A percentile compares a stretch with the other conserved stretches of the same genome.
These are phyloP conservation scores for Sporothrix pseudoabietina DNA, from an alignment of 2,329 filamentous ascomycete species.

Conservation along the genomic window DNA sequence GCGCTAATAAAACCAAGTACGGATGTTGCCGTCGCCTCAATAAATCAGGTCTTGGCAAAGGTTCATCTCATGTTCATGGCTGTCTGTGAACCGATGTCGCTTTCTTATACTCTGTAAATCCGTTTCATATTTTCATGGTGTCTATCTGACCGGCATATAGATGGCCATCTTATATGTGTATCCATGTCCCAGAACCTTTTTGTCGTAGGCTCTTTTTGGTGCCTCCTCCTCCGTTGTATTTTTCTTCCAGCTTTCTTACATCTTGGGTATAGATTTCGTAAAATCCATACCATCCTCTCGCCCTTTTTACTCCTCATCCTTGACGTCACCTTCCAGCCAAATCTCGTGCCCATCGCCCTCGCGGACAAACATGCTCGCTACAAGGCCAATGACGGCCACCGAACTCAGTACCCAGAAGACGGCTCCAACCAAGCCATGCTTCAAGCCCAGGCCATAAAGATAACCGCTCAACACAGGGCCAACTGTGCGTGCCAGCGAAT, in stretches of 20 bases:
- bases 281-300: background rate
- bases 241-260: background rate
- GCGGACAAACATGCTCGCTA: constrained; percentile 55
- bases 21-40: background rate
- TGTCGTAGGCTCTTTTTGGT: background rate
- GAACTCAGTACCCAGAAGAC: constrained; percentile 60
- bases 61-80: background rate
- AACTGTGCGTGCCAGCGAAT: constrained; percentile 60
- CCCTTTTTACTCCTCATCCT: constrained; percentile 41
- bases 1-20: background rate
- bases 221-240: background rate
- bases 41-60: background rate
- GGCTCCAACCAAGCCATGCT: constrained; percentile 58
- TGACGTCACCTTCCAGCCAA: constrained; percentile 63
- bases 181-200: background rate
- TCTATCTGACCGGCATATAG: background rate
- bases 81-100: background rate
- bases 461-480: constrained; percentile 63
- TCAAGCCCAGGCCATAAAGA: constrained; percentile 61
- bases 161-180: background rate
- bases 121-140: background rate
- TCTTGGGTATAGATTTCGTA: constrained; percentile 32
- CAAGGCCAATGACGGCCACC: constrained; percentile 52
- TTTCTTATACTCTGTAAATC: background rate
- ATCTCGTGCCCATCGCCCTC: constrained; percentile 69